These are phyloP conservation scores for Alternaria conjuncta DNA, from an alignment of 2,329 filamentous ascomycete species.

Conservation along the genomic window DNA sequence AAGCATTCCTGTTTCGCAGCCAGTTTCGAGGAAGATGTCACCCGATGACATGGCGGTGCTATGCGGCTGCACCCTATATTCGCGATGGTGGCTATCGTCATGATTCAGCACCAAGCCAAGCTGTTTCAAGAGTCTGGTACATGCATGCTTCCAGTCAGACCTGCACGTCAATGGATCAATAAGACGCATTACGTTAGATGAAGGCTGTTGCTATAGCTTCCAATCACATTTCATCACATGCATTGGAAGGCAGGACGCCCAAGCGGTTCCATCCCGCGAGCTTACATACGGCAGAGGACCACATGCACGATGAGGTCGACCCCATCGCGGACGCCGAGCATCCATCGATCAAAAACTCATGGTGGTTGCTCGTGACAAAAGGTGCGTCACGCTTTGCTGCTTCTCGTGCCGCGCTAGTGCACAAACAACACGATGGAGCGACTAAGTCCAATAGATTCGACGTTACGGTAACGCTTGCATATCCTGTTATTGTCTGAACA, in stretches of 20 bases:
- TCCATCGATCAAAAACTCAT: conserved; percentile 2
- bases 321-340: conserved; percentile 4
- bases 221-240: conserved; percentile 4
- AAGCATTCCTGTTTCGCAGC: not conserved
- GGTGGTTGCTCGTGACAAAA: conserved; percentile 1
- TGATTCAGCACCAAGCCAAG: conserved; percentile 4
- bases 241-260: conserved; percentile 11
- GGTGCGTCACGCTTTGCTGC: conserved; percentile 3
- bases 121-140: conserved; percentile 10
- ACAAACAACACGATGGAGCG: conserved; percentile 22
- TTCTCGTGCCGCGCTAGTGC: conserved; percentile 13
- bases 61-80: conserved; percentile 4
- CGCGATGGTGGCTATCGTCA: conserved; percentile 4
- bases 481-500: conserved; percentile 4
- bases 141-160: conserved; percentile 16
- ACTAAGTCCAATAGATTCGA: conserved; percentile 8
- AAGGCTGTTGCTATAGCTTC: conserved; percentile 12
- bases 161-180: conserved; percentile 9
- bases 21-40: not conserved
- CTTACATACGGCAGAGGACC: conserved; percentile 6
- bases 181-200: conserved; percentile 17
- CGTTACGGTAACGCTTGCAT: conserved; percentile 6
- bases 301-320: conserved; percentile 8
- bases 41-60: conserved; percentile 8
- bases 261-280: conserved; percentile 32